A percentile compares a stretch with the other conserved stretches of the same genome.
Evolutionary conservation across 2,329 filamentous ascomycete genomes (phyloP).

Genomic region (Fusarium decemcellulare): DNA sequence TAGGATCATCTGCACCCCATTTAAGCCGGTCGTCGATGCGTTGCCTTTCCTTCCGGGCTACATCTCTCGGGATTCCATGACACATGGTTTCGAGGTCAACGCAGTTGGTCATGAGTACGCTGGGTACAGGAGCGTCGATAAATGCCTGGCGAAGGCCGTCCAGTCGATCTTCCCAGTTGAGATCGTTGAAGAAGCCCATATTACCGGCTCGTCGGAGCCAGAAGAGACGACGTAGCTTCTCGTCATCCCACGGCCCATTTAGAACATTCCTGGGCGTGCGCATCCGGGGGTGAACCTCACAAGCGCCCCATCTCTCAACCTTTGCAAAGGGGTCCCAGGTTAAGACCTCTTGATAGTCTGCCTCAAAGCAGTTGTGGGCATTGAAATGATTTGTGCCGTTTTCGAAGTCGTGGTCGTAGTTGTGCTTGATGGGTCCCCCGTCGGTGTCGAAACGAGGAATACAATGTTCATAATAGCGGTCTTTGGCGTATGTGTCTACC

Average conservation of each 20-base stretch:
- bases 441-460: constrained; percentile 30
- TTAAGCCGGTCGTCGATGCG: constrained; percentile 48
- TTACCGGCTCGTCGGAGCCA: constrained; percentile 60
- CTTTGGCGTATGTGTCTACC: constrained; percentile 56
- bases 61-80: constrained; percentile 48
- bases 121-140: constrained; percentile 47
- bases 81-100: constrained; percentile 49
- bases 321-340: constrained; percentile 41
- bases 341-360: constrained; percentile 50
- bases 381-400: constrained; percentile 50
- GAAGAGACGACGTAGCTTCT: constrained; percentile 58
- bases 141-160: constrained; percentile 55
- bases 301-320: constrained; percentile 41
- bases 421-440: constrained; percentile 22
- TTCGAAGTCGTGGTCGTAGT: constrained; percentile 34
- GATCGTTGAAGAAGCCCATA: constrained; percentile 44
- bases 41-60: constrained; percentile 44
- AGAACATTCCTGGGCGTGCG: constrained; percentile 59
- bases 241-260: constrained; percentile 59
- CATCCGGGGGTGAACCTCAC: constrained; percentile 56
- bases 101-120: constrained; percentile 49
- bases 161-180: constrained; percentile 58
- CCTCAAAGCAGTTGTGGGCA: constrained; percentile 54
- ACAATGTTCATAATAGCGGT: constrained; percentile 53
- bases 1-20: constrained; percentile 48